Percentiles rank a stretch among this genome's conserved stretches.
Conservation (phyloP, 108 stramenopile genomes). For the Craspedostauros australis region DNA sequence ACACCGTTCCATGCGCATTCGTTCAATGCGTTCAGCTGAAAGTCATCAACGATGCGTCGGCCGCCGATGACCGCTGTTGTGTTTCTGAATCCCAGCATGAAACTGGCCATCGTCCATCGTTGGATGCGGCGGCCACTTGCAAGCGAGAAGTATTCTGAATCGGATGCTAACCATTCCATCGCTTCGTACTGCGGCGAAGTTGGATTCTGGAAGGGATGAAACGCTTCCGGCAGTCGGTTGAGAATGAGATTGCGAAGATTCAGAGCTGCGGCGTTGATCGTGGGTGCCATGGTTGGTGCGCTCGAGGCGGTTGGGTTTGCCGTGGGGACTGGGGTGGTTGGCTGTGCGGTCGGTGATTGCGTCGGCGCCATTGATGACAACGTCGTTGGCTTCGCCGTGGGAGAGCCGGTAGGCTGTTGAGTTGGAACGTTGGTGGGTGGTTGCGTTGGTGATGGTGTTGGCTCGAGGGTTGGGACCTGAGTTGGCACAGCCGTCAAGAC, state of each 20-base stretch:
- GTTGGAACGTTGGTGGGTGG: not conserved
- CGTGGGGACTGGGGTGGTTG: no score
- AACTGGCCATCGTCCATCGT: no score
- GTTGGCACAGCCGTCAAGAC: not conserved
- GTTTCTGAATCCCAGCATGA: no score
- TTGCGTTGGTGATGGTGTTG: slow-evolving; percentile 2
- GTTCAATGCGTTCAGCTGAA: no score
- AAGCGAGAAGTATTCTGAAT: no score
- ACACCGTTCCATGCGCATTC: no score
- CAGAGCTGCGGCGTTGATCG: not conserved
- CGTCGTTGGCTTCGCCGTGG: not conserved
- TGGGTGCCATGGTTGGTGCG: not conserved
- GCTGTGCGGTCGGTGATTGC: no score
- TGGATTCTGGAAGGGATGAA: not conserved
- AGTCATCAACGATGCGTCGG: no score
- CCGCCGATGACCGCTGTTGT: no score
- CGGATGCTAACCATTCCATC: slow-evolving; percentile 8
- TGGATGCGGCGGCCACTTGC: no score
- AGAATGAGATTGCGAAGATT: not conserved
- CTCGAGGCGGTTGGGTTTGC: not conserved
- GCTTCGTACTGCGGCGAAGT: slow-evolving; percentile 11
- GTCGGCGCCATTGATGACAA: no score
- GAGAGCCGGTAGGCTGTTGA: not conserved
- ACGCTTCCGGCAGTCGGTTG: slow-evolving; percentile 1
- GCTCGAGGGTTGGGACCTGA: slow-evolving; percentile 4